Percentiles rank a stretch among this genome's conserved stretches.
phyloP scores from a whole-genome alignment of 176 grass and related monocot genomes.

The Poa annua region DNA sequence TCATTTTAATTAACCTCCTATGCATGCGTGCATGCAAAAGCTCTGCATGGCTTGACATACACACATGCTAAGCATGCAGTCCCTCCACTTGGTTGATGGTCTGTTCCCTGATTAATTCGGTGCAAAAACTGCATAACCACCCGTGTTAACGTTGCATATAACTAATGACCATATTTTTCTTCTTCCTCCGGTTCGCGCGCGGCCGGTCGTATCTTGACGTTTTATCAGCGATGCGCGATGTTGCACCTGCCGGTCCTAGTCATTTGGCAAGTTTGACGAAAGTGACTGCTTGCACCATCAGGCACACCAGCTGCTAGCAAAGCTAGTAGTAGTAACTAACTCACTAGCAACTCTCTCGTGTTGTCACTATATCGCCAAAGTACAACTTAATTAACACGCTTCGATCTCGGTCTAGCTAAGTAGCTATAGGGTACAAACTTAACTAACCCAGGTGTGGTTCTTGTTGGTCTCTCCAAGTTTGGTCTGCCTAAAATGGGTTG shows the following conservation, averaged over 20 bases:
- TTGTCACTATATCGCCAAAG: neutral
- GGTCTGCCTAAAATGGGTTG: slow-evolving; percentile 1
- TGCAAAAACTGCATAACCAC: slow-evolving; percentile 45
- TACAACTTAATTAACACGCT: neutral
- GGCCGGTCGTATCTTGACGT: slow-evolving; percentile 25
- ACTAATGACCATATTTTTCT: slow-evolving; percentile 19
- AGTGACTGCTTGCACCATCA: neutral
- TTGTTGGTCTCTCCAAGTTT: no score
- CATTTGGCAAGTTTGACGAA: neutral
- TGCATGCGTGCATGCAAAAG: neutral
- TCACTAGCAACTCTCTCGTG: neutral
- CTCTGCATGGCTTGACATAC: neutral
- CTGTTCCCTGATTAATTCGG: slow-evolving; percentile 25
- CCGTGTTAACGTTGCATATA: neutral
- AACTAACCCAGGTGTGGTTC: slow-evolving; percentile 5
- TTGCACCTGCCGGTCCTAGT: slow-evolving; percentile 32
- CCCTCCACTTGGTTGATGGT: neutral
- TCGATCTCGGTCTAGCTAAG: neutral
- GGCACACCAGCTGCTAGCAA: neutral
- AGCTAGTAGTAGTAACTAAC: neutral
- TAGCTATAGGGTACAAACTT: no score
- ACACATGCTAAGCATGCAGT: neutral
- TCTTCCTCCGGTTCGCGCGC: neutral
- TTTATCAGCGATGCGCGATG: slow-evolving; percentile 38
- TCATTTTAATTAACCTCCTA: neutral